Percentiles rank a stretch among this genome's conserved stretches.
Evolutionary conservation across 129 eudicot species (phyloP).

Genomic region (Centaurea solstitialis): DNA sequence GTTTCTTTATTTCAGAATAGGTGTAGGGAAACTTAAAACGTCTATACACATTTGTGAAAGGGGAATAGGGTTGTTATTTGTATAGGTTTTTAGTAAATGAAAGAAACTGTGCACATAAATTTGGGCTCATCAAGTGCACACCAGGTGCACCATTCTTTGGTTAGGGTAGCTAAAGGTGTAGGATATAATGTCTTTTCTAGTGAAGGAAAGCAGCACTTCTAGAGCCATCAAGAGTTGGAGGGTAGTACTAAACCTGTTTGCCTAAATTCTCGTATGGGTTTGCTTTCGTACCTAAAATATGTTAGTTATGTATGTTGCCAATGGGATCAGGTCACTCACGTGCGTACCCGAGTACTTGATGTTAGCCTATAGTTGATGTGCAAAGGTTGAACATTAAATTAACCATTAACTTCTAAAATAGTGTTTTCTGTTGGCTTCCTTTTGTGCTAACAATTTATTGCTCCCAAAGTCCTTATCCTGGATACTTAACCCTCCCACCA

Average conservation of each 20-base stretch:
- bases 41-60: not conserved
- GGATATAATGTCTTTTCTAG: not conserved
- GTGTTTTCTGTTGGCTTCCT: not conserved
- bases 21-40: not conserved
- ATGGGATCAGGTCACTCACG: not conserved
- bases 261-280: not conserved
- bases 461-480: not conserved
- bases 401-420: not conserved
- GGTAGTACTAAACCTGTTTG: not conserved
- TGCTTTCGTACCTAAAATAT: not conserved
- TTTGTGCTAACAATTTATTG: not conserved
- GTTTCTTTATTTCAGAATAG: constrained; percentile 12
- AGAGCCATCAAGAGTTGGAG: not conserved
- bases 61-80: not conserved
- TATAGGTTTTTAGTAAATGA: not conserved
- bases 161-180: constrained; percentile 16
- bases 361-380: not conserved
- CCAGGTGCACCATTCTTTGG: not conserved
- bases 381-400: not conserved
- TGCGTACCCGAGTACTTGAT: not conserved
- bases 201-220: not conserved
- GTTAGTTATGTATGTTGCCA: not conserved
- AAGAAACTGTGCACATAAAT: not conserved
- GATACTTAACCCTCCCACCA: not conserved
- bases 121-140: not conserved